Conservation (phyloP, 78 protist species). For the Guillardia theta region DNA sequence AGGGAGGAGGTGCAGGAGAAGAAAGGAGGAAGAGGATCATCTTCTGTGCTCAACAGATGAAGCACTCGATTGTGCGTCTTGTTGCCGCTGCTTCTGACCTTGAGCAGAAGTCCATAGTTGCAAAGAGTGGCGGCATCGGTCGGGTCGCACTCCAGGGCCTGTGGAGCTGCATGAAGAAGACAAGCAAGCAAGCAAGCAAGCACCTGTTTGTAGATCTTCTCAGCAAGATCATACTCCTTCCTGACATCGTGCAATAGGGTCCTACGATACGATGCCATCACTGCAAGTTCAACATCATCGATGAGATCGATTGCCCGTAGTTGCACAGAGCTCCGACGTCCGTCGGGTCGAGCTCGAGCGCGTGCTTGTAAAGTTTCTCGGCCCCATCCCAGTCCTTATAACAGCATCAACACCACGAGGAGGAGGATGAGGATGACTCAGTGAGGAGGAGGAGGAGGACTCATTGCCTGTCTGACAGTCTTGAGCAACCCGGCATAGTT, state of each 20-base stretch:
- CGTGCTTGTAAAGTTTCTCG: neutral
- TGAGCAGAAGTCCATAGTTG: neutral
- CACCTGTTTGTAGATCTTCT: neutral
- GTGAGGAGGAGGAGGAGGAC: too few relatives aligned
- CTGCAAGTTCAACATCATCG: too few relatives aligned
- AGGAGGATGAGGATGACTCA: too few relatives aligned
- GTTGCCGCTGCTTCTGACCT: too few relatives aligned
- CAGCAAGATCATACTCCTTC: neutral
- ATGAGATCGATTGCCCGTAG: too few relatives aligned
- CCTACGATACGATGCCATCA: too few relatives aligned
- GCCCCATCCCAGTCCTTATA: neutral
- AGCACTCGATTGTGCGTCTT: too few relatives aligned
- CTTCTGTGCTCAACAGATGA: too few relatives aligned
- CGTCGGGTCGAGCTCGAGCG: neutral
- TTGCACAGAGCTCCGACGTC: neutral
- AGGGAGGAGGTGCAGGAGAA: too few relatives aligned
- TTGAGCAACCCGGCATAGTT: neutral
- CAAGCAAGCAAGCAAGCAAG: neutral
- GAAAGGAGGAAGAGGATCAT: too few relatives aligned
- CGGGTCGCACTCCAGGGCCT: neutral
- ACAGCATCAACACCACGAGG: too few relatives aligned
- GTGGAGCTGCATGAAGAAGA: neutral
- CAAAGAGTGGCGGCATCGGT: neutral
- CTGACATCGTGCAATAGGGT: neutral
- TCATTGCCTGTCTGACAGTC: neutral